Conservation (phyloP, 2,329 filamentous ascomycete species). For the Lachnellula willkommii region DNA sequence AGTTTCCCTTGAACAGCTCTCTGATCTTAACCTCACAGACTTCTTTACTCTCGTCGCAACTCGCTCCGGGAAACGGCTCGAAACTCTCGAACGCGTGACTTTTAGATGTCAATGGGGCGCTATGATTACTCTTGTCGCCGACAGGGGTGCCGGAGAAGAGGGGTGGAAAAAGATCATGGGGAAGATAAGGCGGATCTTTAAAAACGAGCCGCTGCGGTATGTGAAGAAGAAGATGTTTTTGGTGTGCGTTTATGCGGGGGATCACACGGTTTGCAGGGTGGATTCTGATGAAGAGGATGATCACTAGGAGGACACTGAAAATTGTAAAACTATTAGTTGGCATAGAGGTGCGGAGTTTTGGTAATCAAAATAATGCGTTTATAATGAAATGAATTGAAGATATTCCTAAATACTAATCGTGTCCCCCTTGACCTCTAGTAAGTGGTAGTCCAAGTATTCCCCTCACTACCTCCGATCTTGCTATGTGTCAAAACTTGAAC, state of each 20-base stretch:
- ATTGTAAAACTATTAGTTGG: no score
- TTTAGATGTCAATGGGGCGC: constrained; percentile 3
- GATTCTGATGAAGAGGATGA: background rate
- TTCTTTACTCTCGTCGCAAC: background rate
- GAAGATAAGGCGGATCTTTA: background rate
- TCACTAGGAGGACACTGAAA: no score
- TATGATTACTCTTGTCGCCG: background rate
- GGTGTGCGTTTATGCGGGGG: constrained; percentile 2
- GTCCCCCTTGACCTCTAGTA: no score
- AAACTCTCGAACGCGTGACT: background rate
- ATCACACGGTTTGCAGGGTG: background rate
- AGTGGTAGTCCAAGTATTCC: no score
- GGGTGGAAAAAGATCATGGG: constrained; percentile 1
- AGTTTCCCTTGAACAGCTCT: background rate
- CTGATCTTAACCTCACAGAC: background rate
- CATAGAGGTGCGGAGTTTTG: no score
- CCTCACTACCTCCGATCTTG: no score
- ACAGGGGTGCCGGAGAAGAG: background rate
- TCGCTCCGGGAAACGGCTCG: background rate
- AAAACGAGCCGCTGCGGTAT: background rate
- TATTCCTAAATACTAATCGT: no score
- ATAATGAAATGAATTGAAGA: no score
- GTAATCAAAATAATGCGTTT: no score
- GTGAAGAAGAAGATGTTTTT: background rate
- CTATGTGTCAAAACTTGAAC: no score